Evolutionary conservation across 2,329 filamentous ascomycete genomes (phyloP), one percentile per base, ranked within the genome.

Genomic region (Penicillium psychrosexuale): DNA sequence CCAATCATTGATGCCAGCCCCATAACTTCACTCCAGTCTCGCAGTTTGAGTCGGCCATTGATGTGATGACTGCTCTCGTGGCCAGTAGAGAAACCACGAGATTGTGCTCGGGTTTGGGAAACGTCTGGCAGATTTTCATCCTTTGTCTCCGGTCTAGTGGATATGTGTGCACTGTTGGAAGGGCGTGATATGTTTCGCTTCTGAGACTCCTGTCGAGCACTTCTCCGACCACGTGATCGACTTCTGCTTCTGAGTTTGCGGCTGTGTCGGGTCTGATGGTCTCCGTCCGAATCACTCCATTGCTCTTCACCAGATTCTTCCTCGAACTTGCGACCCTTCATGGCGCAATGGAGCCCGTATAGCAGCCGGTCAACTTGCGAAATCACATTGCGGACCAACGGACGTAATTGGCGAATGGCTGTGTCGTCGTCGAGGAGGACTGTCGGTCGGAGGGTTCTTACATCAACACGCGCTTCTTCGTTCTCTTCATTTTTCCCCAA

Each of bases 21-120:
- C 28, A 97, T 75, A 1, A 97, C 82, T 61, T 96, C 90, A 61
- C 85, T 88, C 93, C 93, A 97, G 74, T 95, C 89, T 22, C 89
- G 82, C 12, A 84, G 75, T 28, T 68, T 67, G 34, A 66, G 64
- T 50, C 57, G 62, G 53, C 33, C 53, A 19, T 31, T 59, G 52
- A 44, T 47, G 57, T 27, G 31, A 33, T 30, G 58, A 47, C 28
- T 47, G 47, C 44, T 56, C 39, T 37, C 42, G 15, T 19, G 33
- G 13, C 51, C 42, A n/a, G 48, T 33, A n/a, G 34, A 30, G 1
- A 52, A 55, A 22, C 50, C 59, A 15, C 55, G 22, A 3, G 66
- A 66, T 8, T 58, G 55, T 3, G 53, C 55, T 13, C 58, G 55
- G 13, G 56, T 48, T 30, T 24, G 43, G 13, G 63, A 62, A n/a